Evolutionary conservation across 768 basidiomycete species (phyloP).

Genomic region (Serendipita vermifera): DNA sequence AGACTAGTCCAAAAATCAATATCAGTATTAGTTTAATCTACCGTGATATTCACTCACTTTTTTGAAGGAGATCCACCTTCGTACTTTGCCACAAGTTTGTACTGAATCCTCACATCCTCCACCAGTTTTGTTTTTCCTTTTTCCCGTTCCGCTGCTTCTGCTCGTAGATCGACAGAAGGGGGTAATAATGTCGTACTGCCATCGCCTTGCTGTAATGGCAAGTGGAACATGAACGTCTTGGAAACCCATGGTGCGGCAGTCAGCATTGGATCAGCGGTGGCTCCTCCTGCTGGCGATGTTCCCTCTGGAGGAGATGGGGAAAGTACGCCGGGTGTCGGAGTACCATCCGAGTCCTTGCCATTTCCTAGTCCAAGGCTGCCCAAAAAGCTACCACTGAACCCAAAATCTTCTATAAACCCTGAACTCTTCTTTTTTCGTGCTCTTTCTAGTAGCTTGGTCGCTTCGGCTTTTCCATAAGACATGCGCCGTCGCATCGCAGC

Average conservation of each 20-base stretch:
- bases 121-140: constrained; percentile 2
- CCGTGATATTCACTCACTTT: too few species aligned
- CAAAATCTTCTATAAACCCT: not conserved
- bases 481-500: not conserved
- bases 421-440: not conserved
- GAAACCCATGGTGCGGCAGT: not conserved
- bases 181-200: not conserved
- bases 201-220: not conserved
- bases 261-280: not conserved
- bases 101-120: not conserved
- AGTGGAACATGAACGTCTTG: constrained; percentile 2
- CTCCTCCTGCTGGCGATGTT: not conserved
- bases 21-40: not conserved
- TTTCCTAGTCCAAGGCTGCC: not conserved
- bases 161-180: not conserved
- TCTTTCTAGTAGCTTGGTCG: not conserved
- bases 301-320: too few species aligned
- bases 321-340: too few species aligned
- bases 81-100: not conserved
- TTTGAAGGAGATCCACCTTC: not conserved
- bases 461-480: constrained; percentile 2
- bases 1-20: not conserved
- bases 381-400: not conserved
- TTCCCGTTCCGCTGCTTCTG: not conserved
- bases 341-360: too few species aligned